Percentiles rank a stretch among this genome's conserved stretches.
phyloP scores from a whole-genome alignment of 805 yeast species.

The Yamadazyma olivae region DNA sequence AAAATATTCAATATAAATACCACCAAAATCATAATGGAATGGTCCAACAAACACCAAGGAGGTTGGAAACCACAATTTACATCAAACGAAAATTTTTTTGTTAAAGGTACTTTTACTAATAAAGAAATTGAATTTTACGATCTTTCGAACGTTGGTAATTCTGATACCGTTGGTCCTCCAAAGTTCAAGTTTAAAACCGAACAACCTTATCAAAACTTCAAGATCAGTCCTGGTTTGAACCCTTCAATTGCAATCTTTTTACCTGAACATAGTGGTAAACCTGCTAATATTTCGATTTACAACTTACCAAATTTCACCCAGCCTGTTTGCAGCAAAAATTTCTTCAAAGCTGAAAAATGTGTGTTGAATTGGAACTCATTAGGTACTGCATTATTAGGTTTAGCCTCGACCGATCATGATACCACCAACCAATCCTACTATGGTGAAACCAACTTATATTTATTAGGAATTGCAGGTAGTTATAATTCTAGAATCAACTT shows the following conservation, averaged over 20 bases:
- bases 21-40: slow-evolving; percentile 52
- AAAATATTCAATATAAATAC: slow-evolving; percentile 61
- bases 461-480: slow-evolving; percentile 88
- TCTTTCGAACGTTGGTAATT: slow-evolving; percentile 27
- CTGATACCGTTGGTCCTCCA: slow-evolving; percentile 45
- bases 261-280: slow-evolving; percentile 84
- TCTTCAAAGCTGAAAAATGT: slow-evolving; percentile 95
- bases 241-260: slow-evolving; percentile 89
- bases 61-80: slow-evolving; percentile 95
- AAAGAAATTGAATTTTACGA: slow-evolving; percentile 69
- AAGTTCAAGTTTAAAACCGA: slow-evolving; percentile 55
- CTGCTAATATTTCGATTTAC: slow-evolving; percentile 84
- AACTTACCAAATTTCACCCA: slow-evolving; percentile 71
- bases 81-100: slow-evolving; percentile 69
- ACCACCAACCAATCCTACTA: slow-evolving; percentile 90
- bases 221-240: slow-evolving; percentile 81
- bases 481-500: slow-evolving; percentile 85
- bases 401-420: slow-evolving; percentile 95
- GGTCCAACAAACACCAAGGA: slow-evolving; percentile 76
- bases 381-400: slow-evolving; percentile 91
- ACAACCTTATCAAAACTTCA: slow-evolving; percentile 53
- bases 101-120: slow-evolving; percentile 50
- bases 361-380: slow-evolving; percentile 88
- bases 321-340: slow-evolving; percentile 81
- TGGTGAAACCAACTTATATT: slow-evolving; percentile 91